Evolutionary conservation across 352 stramenopile species (phyloP).

Genomic region (Pythium sp.): DNA sequence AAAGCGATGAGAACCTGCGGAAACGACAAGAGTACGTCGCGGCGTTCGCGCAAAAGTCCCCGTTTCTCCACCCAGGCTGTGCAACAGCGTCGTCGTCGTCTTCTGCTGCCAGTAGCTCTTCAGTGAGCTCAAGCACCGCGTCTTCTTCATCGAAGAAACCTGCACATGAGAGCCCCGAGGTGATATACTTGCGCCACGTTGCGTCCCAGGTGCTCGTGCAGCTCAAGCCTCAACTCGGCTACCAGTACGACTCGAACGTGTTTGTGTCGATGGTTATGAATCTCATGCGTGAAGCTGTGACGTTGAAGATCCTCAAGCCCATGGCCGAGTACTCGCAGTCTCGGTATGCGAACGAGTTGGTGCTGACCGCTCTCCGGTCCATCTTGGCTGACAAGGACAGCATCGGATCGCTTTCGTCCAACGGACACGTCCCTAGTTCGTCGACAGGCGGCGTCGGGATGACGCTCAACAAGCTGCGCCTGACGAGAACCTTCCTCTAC

Average conservation of each 20-base stretch:
- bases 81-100: constrained; percentile 4
- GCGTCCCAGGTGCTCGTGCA: constrained; percentile 60
- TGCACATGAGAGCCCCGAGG: constrained; percentile 37
- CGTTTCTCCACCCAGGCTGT: constrained; percentile 72
- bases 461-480: constrained; percentile 53
- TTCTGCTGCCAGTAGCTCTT: background rate
- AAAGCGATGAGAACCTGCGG: constrained; percentile 46
- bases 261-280: constrained; percentile 70
- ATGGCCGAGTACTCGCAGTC: constrained; percentile 67
- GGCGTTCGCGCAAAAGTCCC: constrained; percentile 51
- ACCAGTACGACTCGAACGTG: constrained; percentile 48
- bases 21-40: constrained; percentile 58
- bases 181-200: constrained; percentile 65
- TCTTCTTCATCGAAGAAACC: constrained; percentile 20
- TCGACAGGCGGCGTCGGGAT: constrained; percentile 19
- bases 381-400: constrained; percentile 32
- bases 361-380: constrained; percentile 39
- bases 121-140: background rate
- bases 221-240: constrained; percentile 58
- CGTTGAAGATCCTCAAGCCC: constrained; percentile 67
- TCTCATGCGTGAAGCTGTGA: constrained; percentile 55
- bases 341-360: constrained; percentile 66
- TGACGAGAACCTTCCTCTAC: constrained; percentile 67
- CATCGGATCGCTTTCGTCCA: constrained; percentile 14
- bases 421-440: constrained; percentile 14